Base-by-base conservation (phyloP, 2,329 filamentous ascomycete genomes). In the Incumbomyces delicatus region DNA sequence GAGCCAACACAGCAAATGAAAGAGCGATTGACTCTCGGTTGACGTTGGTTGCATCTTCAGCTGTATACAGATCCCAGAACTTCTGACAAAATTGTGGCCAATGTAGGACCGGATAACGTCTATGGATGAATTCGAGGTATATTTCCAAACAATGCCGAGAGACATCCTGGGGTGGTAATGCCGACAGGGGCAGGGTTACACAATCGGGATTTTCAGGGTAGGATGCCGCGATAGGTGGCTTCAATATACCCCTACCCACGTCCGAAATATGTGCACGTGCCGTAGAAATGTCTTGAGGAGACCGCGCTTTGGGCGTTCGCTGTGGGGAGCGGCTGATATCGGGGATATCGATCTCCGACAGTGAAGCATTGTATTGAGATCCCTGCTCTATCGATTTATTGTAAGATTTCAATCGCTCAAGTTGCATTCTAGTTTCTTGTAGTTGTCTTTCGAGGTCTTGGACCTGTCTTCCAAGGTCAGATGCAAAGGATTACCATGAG, bases 391-490 rank as follows among this genome's bases (percentile, higher is more conserved):
- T 68, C 45, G 73, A 72, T 33, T 68, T 58, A 36, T 87, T 67
- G 58, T 81, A 77, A 27, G 82, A 80, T 44, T 80, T 79, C 33
- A 95, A 69, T 51, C 81, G 82, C 47, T 72, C 75, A 59, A 95
- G 89, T 63, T 95, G 85, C 48, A 87, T 80, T 61, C 82, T 85
- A 34, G 92, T 76, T 44, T 83, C 77, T 39, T 84, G 78, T 59
- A 95, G 78, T 66, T 95, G 89, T 65, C 87, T 92, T 67, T 96
- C 90, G 20, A 98, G 74, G 63, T 98, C 92, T 66, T 96, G 92
- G 11, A 96, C 86, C 71, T 95, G 92, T 63, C 76, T 78, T 38
- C 46, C 17, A 44, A 16, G 10, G 33, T 53, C 43, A 54, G 53
- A 57, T 52, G 17, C 6, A 29, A 10, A n/a, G 8, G 4, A 13